These are phyloP conservation scores for Termitomyces titanicus DNA, from an alignment of 768 basidiomycete genomes.

Conservation along the genomic window DNA sequence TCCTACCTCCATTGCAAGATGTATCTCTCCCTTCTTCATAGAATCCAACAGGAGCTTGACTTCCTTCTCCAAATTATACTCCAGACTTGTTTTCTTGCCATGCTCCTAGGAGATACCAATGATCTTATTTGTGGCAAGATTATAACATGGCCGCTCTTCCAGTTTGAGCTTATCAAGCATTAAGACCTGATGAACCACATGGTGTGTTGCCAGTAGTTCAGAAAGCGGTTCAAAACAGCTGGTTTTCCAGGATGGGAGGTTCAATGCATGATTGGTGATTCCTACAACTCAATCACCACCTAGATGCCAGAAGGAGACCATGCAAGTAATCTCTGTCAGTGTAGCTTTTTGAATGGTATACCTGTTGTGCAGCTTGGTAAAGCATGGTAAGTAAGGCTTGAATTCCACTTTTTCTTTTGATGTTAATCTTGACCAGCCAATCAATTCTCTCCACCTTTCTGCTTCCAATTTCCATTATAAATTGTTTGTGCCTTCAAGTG, in stretches of 20 bases:
- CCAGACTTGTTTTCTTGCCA: not conserved
- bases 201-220: not conserved
- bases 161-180: constrained; percentile 27
- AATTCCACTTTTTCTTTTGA: not conserved
- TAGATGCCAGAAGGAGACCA: constrained; percentile 17
- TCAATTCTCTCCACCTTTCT: constrained; percentile 17
- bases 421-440: constrained; percentile 15
- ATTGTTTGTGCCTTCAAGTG: constrained; percentile 19
- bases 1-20: not conserved
- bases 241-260: constrained; percentile 13
- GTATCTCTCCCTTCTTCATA: not conserved
- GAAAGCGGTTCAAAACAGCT: not conserved
- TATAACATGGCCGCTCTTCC: constrained; percentile 22
- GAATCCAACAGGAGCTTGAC: not conserved
- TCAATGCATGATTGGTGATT: constrained; percentile 17
- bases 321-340: constrained; percentile 18
- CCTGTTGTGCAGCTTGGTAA: not conserved
- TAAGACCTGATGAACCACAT: constrained; percentile 17
- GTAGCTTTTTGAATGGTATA: constrained; percentile 21
- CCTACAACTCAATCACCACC: constrained; percentile 19
- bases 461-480: constrained; percentile 19
- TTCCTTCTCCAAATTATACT: not conserved
- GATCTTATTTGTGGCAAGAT: constrained; percentile 21
- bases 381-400: not conserved
- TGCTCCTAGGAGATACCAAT: constrained; percentile 26